Conservation (phyloP, 1,284 basidiomycete genomes). For the Xerocomus amazonicus region DNA sequence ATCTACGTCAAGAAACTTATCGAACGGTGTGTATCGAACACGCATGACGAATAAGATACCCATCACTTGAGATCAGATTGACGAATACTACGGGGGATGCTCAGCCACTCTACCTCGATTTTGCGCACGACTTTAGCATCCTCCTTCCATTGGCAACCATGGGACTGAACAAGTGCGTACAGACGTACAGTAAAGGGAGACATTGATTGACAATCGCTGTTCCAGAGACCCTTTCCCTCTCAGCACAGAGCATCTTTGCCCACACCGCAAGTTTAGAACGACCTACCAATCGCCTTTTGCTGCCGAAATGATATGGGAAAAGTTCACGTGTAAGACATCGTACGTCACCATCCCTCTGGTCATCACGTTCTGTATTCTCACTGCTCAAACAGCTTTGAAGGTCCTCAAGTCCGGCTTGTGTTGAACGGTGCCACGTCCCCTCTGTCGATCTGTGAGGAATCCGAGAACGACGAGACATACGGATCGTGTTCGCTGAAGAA, state of each 20-base stretch:
- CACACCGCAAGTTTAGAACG: slow-evolving; percentile 39
- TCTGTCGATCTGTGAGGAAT: slow-evolving; percentile 33
- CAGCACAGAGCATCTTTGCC: slow-evolving; percentile 26
- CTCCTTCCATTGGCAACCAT: slow-evolving; percentile 43
- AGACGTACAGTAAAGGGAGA: too few relatives aligned
- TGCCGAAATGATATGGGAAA: slow-evolving; percentile 47
- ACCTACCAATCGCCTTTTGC: slow-evolving; percentile 44
- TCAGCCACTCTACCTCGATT: slow-evolving; percentile 42
- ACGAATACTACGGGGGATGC: slow-evolving; percentile 34
- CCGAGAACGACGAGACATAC: slow-evolving; percentile 27
- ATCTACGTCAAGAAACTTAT: slow-evolving; percentile 43
- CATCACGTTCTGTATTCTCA: background rate
- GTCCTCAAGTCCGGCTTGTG: slow-evolving; percentile 42
- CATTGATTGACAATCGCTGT: background rate
- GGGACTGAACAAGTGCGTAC: slow-evolving; percentile 37
- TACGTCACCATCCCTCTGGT: slow-evolving; percentile 12
- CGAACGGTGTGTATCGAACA: slow-evolving; percentile 31
- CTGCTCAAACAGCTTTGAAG: background rate
- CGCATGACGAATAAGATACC: background rate
- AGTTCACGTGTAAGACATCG: slow-evolving; percentile 38
- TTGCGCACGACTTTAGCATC: slow-evolving; percentile 48
- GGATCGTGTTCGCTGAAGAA: slow-evolving; percentile 41
- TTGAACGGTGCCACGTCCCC: slow-evolving; percentile 43
- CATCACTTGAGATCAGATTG: slow-evolving; percentile 27
- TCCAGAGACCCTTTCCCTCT: slow-evolving; percentile 35